A percentile compares a stretch with the other conserved stretches of the same genome.
These are phyloP conservation scores for Sclerotiophoma versabilis DNA, from an alignment of 2,329 filamentous ascomycete genomes.

Conservation along the genomic window DNA sequence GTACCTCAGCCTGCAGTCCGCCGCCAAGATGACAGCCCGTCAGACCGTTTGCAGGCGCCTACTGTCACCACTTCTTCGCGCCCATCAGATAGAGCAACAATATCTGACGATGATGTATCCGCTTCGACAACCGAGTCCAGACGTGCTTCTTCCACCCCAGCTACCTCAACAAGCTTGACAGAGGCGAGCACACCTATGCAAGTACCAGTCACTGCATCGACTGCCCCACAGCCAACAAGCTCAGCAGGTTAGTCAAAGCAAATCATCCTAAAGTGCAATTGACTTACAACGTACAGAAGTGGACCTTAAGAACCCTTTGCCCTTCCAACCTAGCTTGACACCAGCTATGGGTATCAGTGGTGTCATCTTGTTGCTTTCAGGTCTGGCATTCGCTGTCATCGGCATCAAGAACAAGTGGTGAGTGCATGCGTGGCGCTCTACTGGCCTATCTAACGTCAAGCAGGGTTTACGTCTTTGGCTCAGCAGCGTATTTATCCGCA, in stretches of 20 bases:
- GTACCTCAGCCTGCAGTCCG: constrained; percentile 32
- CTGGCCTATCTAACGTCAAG: constrained; percentile 20
- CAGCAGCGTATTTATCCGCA: constrained; percentile 74
- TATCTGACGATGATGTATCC: constrained; percentile 15
- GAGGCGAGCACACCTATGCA: constrained; percentile 18
- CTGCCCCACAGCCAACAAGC: constrained; percentile 26
- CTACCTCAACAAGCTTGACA: constrained; percentile 22
- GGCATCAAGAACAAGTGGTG: constrained; percentile 81
- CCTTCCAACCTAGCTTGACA: constrained; percentile 76
- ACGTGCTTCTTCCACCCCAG: constrained; percentile 20
- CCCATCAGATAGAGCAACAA: constrained; percentile 25
- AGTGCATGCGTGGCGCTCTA: background rate
- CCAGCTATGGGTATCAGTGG: constrained; percentile 83
- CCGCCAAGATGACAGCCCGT: constrained; percentile 40
- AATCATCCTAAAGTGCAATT: background rate
- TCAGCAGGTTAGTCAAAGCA: constrained; percentile 26
- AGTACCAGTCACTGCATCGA: constrained; percentile 25
- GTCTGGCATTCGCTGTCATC: constrained; percentile 74
- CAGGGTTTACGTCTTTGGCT: constrained; percentile 68
- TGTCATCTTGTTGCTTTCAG: constrained; percentile 75
- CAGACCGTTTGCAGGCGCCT: constrained; percentile 23
- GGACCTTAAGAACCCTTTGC: constrained; percentile 57
- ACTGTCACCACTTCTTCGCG: constrained; percentile 21
- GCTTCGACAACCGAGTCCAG: constrained; percentile 23
- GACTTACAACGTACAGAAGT: constrained; percentile 10